Evolutionary conservation across 2,329 filamentous ascomycete genomes (phyloP).

Genomic region (Blastomyces silverae): DNA sequence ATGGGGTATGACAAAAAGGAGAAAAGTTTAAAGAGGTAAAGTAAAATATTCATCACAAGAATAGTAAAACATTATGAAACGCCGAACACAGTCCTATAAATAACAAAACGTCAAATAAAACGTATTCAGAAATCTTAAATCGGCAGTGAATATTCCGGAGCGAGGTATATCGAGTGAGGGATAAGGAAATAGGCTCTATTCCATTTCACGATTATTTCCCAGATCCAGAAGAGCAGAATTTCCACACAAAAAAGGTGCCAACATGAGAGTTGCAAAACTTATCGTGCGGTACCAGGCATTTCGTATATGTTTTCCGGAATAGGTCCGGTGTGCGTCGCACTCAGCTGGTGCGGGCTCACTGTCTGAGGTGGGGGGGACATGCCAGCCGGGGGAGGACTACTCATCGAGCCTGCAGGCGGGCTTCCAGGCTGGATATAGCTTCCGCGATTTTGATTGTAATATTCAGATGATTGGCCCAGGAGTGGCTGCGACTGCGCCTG

Average conservation of each 20-base stretch:
- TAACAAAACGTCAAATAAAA: background rate
- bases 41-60: background rate
- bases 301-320: conserved; percentile 22
- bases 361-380: background rate
- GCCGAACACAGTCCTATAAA: background rate
- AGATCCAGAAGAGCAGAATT: background rate
- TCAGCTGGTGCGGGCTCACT: conserved; percentile 15
- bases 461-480: conserved; percentile 14
- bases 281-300: conserved; percentile 13
- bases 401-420: conserved; percentile 4
- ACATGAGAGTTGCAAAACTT: background rate
- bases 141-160: background rate
- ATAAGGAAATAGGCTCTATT: background rate
- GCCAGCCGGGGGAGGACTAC: background rate
- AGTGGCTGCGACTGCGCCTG: conserved; percentile 11
- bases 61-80: background rate
- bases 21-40: background rate
- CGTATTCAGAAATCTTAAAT: background rate
- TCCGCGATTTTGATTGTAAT: conserved; percentile 16
- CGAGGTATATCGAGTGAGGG: background rate
- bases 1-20: background rate
- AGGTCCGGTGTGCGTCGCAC: conserved; percentile 19
- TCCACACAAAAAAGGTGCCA: background rate
- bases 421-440: conserved; percentile 14
- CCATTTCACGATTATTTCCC: background rate